These are phyloP conservation scores for Coccomyxa sp. DNA, from an alignment of 139 green algal species.

Conservation along the genomic window DNA sequence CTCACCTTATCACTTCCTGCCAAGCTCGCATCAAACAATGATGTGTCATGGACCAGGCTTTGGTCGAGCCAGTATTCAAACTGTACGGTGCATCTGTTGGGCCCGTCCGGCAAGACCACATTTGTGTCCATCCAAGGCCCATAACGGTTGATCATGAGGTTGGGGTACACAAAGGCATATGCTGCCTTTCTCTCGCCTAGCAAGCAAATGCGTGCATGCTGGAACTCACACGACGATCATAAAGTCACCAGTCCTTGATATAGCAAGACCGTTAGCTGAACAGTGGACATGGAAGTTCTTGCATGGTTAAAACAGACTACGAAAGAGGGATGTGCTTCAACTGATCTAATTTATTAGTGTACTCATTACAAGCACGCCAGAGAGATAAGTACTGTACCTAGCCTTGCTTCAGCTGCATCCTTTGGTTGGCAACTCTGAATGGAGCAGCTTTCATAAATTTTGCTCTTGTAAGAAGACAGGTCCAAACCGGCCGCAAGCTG, in stretches of 20 bases:
- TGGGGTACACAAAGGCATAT: conserved; percentile 61
- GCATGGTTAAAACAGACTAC: neutral
- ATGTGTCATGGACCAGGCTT: neutral
- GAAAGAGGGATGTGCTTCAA: neutral
- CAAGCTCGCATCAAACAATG: conserved; percentile 2
- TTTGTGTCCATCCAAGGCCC: conserved; percentile 58
- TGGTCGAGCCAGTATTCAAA: conserved; percentile 28
- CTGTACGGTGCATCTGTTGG: conserved; percentile 32
- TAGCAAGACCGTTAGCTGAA: neutral
- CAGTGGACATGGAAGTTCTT: neutral
- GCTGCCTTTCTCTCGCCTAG: conserved; percentile 9
- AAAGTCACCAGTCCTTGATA: neutral
- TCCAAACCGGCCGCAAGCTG: conserved; percentile 36
- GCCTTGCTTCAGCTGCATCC: neutral
- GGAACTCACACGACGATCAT: neutral
- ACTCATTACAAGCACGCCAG: neutral
- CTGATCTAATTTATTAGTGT: neutral
- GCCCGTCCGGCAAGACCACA: conserved; percentile 28
- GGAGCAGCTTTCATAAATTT: neutral
- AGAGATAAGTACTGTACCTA: neutral
- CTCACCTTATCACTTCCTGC: conserved; percentile 4
- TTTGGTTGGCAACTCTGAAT: neutral
- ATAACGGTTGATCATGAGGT: conserved; percentile 62
- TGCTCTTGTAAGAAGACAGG: conserved; percentile 11
- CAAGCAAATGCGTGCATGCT: neutral